Conservation (phyloP, 805 yeast genomes). For the Tetrapisispora taiwanensis region DNA sequence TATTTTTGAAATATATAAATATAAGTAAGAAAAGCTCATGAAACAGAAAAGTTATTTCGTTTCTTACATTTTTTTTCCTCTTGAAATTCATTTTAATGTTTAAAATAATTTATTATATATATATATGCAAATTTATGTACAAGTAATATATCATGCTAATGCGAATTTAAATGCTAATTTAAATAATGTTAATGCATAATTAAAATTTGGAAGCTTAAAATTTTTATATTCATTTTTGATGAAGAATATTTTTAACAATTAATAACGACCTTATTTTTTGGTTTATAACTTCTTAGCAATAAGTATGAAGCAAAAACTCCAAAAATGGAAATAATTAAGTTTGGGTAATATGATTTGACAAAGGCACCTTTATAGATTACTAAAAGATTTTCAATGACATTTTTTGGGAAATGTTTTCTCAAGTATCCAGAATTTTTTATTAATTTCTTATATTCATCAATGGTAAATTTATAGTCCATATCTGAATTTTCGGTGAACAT, state of each 20-base stretch:
- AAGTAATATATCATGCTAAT: too few species aligned
- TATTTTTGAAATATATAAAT: too few species aligned
- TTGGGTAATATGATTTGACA: conserved; percentile 23
- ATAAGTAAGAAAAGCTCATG: too few species aligned
- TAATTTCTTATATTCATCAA: conserved; percentile 15
- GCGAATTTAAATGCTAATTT: too few species aligned
- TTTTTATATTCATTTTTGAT: too few species aligned
- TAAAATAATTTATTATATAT: too few species aligned
- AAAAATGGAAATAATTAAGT: conserved; percentile 13
- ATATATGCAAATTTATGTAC: too few species aligned
- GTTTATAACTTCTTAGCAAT: conserved; percentile 6
- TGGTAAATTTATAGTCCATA: conserved; percentile 8
- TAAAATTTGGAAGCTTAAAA: too few species aligned
- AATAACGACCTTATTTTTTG: neutral
- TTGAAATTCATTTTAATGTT: too few species aligned
- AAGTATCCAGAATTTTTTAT: conserved; percentile 24
- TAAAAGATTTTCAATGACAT: conserved; percentile 11
- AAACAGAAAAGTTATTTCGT: neutral
- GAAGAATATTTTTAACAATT: neutral
- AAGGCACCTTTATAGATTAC: conserved; percentile 21
- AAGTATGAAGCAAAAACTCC: conserved; percentile 14
- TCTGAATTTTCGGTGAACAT: conserved; percentile 14
- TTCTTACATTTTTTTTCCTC: too few species aligned
- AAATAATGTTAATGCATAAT: too few species aligned
- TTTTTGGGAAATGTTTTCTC: conserved; percentile 17